phyloP scores from a whole-genome alignment of 2,329 filamentous ascomycete genomes.

The Talaromyces verruculosus region DNA sequence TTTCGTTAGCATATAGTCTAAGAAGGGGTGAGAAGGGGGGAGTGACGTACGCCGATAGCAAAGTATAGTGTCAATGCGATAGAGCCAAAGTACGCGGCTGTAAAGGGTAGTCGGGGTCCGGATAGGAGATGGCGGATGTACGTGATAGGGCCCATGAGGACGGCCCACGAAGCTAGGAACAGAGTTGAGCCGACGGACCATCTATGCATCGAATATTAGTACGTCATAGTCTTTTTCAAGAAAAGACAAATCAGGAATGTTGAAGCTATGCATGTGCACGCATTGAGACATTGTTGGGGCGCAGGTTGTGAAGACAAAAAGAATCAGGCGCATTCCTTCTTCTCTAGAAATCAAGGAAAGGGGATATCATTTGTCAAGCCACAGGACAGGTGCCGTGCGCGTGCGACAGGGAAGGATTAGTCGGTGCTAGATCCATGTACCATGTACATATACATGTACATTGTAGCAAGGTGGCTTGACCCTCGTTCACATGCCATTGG shows the following conservation, averaged over 20 bases:
- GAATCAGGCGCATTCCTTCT: constrained; percentile 16
- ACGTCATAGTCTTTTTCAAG: not conserved
- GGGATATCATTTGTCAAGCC: constrained; percentile 16
- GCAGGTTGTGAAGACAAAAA: not conserved
- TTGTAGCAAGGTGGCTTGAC: constrained; percentile 12
- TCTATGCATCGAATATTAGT: constrained; percentile 51
- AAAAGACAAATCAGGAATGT: not conserved
- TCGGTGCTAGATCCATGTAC: not conserved
- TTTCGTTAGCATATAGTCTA: not conserved
- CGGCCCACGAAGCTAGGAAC: constrained; percentile 89
- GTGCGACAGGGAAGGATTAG: not conserved
- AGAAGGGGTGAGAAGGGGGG: constrained; percentile 16
- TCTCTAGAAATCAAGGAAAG: not conserved
- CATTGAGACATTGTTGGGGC: not conserved
- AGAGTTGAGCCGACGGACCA: constrained; percentile 92
- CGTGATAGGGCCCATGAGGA: constrained; percentile 84
- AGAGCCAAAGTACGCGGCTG: constrained; percentile 89
- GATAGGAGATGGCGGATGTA: constrained; percentile 86
- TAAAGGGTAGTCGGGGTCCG: constrained; percentile 82
- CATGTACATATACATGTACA: not conserved
- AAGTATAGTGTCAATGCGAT: constrained; percentile 90
- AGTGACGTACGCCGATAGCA: constrained; percentile 73
- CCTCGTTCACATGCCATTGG: constrained; percentile 18
- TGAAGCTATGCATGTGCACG: not conserved
- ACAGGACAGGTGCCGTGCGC: constrained; percentile 14